Conservation (phyloP, 257 asterid genomes). For the Apocynum venetum region DNA sequence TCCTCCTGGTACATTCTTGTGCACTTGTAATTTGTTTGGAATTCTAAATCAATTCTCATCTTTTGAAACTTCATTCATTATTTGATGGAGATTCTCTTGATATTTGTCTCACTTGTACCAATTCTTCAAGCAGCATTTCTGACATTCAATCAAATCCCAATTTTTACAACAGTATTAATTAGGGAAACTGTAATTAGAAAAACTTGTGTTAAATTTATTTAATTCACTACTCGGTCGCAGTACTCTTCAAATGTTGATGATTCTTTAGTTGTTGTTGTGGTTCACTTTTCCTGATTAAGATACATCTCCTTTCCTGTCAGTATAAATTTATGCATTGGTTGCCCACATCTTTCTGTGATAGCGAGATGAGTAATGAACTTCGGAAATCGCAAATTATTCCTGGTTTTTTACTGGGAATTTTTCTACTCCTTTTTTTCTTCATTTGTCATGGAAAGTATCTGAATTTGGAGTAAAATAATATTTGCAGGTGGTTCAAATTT, state of each 20-base stretch:
- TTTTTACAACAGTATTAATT: not conserved
- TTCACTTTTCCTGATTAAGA: slow-evolving; percentile 8
- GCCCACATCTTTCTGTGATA: not conserved
- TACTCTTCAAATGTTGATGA: not conserved
- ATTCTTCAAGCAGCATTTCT: not conserved
- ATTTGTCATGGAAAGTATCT: not conserved
- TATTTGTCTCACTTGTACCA: not conserved
- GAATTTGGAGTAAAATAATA: not conserved
- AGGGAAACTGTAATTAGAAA: not conserved
- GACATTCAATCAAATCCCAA: not conserved
- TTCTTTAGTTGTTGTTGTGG: not conserved
- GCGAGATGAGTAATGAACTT: not conserved
- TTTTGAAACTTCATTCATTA: slow-evolving; percentile 12
- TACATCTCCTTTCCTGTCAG: not conserved
- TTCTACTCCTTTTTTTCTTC: not conserved
- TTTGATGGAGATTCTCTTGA: slow-evolving; percentile 9
- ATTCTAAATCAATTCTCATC: not conserved
- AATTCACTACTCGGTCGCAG: not conserved
- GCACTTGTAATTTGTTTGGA: not conserved
- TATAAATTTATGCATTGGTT: not conserved
- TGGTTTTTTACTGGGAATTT: slow-evolving; percentile 1
- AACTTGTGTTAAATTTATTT: not conserved
- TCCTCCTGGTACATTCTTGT: slow-evolving; percentile 46
- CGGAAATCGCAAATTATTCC: not conserved
- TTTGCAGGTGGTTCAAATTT: slow-evolving; percentile 58